These are phyloP conservation scores for Backusella westeae DNA, from an alignment of 192 early-diverging fungal species.

Conservation along the genomic window DNA sequence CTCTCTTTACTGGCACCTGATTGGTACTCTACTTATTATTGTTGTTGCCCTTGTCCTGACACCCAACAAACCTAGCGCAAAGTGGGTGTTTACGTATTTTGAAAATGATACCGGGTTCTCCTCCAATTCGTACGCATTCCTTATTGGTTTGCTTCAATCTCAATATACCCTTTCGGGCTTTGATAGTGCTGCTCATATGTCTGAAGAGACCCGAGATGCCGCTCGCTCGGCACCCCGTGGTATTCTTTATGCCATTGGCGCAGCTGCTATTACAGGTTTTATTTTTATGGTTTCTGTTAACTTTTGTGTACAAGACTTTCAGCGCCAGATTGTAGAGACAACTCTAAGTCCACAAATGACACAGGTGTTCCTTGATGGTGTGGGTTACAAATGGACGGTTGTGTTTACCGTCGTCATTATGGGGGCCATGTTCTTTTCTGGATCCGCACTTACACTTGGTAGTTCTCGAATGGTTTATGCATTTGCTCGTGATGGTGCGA, in stretches of 20 bases:
- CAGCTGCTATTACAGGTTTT: constrained; percentile 44
- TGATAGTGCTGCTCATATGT: constrained; percentile 47
- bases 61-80: constrained; percentile 41
- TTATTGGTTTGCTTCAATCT: constrained; percentile 50
- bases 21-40: constrained; percentile 48
- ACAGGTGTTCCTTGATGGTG: constrained; percentile 51
- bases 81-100: constrained; percentile 52
- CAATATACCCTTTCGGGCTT: constrained; percentile 60
- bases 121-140: constrained; percentile 46
- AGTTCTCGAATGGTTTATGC: constrained; percentile 58
- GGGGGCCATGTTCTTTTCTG: constrained; percentile 55
- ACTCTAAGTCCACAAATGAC: constrained; percentile 39
- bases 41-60: constrained; percentile 43
- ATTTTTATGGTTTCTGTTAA: constrained; percentile 50
- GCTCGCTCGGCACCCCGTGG: constrained; percentile 45
- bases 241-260: constrained; percentile 46
- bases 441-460: constrained; percentile 47
- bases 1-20: constrained; percentile 38
- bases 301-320: constrained; percentile 47
- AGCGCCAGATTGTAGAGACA: constrained; percentile 42
- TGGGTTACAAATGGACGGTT: constrained; percentile 46
- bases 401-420: constrained; percentile 50
- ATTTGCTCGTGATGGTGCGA: constrained; percentile 56
- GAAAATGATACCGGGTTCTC: constrained; percentile 55
- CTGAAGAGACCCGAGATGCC: constrained; percentile 53